Evolutionary conservation across 306 rosid species (phyloP), one percentile per base, ranked within the genome.

Genomic region (Acacia melanoxylon): DNA sequence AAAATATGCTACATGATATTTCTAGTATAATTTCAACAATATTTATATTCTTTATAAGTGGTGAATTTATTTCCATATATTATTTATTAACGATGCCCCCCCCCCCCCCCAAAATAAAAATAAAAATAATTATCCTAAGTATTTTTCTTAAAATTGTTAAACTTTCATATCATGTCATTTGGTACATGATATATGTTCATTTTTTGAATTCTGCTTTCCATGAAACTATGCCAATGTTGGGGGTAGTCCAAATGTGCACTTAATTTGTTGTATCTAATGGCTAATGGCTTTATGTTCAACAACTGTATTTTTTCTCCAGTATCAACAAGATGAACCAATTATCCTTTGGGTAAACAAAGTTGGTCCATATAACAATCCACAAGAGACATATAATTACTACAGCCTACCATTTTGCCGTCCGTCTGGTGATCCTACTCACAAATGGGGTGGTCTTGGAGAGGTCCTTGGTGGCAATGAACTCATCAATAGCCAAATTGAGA

Each of bases 401-500:
- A 93, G 93, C 87, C 98, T 96, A 76, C 99, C 99, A 41, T 96
- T 93, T 85, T 96, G 99, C 67, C 93, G 61, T 81, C 89, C 93
- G 44, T 63, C 92, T 68, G 88, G 82, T 68, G 86, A 79, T 71
- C 78, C 97, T 86, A 87, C 84, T 76, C 99, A 96, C 88, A 96
- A 96, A 83, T 96, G 99, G 99, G 99, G 99, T 89, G 99, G 99
- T 80, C 99, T 96, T 79, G 99, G 99, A 70, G 99, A 96, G 90
- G 99, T 96, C 86, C 82, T 96, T 37, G 98, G 99, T 80, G 99
- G 99, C 91, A 96, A 96, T 84, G 99, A 96, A 63, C 97, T 96
- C 77, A 96, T 96, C 10, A 97, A 96, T 65, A 96, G 99, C 86
- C 94, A 87, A 85, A 78, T 93, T 68, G 97, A 89, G 61, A 91